These are phyloP conservation scores for Fusarium sambucinum DNA, from an alignment of 2,329 filamentous ascomycete species.

Conservation along the genomic window DNA sequence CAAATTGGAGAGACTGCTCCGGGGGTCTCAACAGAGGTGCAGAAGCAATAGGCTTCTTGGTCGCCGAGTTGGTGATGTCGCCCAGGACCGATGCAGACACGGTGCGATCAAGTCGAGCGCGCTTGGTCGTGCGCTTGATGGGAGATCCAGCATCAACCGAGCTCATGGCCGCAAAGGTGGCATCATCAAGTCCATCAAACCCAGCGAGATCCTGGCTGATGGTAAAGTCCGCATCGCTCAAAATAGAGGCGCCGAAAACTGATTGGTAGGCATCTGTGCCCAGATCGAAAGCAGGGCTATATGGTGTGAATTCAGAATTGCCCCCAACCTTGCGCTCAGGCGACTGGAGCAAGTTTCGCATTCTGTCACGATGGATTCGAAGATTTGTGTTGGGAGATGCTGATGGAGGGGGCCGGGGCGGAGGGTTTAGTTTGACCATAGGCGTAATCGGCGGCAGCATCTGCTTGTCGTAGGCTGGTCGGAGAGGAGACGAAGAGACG, in stretches of 20 bases:
- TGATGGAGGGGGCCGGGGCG: slow-evolving; percentile 70
- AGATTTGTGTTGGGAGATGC: slow-evolving; percentile 94
- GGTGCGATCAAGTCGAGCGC: slow-evolving; percentile 72
- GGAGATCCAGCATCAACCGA: slow-evolving; percentile 71
- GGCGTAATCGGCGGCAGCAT: slow-evolving; percentile 85
- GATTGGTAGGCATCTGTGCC: slow-evolving; percentile 67
- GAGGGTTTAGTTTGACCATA: slow-evolving; percentile 80
- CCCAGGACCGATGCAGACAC: slow-evolving; percentile 71
- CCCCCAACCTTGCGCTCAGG: slow-evolving; percentile 65
- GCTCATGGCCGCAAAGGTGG: slow-evolving; percentile 56
- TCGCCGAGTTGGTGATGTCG: slow-evolving; percentile 67
- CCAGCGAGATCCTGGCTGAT: slow-evolving; percentile 65
- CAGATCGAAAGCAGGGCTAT: slow-evolving; percentile 76
- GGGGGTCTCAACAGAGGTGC: slow-evolving; percentile 65
- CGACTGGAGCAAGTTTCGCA: slow-evolving; percentile 84
- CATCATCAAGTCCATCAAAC: slow-evolving; percentile 49
- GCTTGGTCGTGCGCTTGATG: slow-evolving; percentile 71
- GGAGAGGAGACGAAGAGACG: slow-evolving; percentile 76
- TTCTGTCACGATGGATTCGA: slow-evolving; percentile 85
- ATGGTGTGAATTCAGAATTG: slow-evolving; percentile 63
- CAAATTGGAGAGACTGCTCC: slow-evolving; percentile 56
- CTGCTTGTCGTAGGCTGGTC: slow-evolving; percentile 66
- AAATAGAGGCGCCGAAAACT: slow-evolving; percentile 59
- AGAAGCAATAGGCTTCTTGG: slow-evolving; percentile 64
- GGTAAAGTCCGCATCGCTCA: slow-evolving; percentile 69